Percentiles rank a stretch among this genome's conserved stretches.
Evolutionary conservation across 1,284 basidiomycete genomes (phyloP).

Genomic region (Cryptococcus sp.): DNA sequence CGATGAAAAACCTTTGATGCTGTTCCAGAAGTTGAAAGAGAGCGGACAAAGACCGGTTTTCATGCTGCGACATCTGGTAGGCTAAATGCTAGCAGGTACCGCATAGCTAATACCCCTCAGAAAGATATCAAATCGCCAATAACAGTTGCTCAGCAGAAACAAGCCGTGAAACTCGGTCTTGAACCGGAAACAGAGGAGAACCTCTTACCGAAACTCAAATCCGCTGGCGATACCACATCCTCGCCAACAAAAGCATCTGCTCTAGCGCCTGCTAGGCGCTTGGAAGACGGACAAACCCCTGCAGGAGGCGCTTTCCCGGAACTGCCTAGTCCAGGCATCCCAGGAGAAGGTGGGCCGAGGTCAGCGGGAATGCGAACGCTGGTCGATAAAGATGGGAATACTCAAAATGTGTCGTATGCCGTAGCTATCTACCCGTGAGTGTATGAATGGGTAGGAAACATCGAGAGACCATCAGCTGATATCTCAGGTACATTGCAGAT

Average conservation of each 20-base stretch:
- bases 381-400: slow-evolving; percentile 37
- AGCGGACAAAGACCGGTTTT: slow-evolving; percentile 96
- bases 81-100: slow-evolving; percentile 12
- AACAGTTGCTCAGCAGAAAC: slow-evolving; percentile 88
- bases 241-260: slow-evolving; percentile 30
- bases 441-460: no score
- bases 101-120: slow-evolving; percentile 19
- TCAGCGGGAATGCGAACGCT: slow-evolving; percentile 17
- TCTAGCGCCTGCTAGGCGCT: slow-evolving; percentile 7
- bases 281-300: slow-evolving; percentile 24
- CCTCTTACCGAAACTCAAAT: slow-evolving; percentile 32
- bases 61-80: slow-evolving; percentile 94
- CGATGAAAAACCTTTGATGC: slow-evolving; percentile 92
- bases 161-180: slow-evolving; percentile 54
- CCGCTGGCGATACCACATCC: slow-evolving; percentile 19
- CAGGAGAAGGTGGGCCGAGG: slow-evolving; percentile 13
- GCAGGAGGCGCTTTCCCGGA: slow-evolving; percentile 37
- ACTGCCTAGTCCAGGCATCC: slow-evolving; percentile 39
- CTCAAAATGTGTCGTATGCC: slow-evolving; percentile 47
- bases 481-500: slow-evolving; percentile 85
- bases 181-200: slow-evolving; percentile 24
- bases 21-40: slow-evolving; percentile 97
- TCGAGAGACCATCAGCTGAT: background rate
- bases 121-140: slow-evolving; percentile 92
- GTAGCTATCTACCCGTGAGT: slow-evolving; percentile 51